Conservation (phyloP, 2,329 filamentous ascomycete species). For the Hypoxylon sp. region DNA sequence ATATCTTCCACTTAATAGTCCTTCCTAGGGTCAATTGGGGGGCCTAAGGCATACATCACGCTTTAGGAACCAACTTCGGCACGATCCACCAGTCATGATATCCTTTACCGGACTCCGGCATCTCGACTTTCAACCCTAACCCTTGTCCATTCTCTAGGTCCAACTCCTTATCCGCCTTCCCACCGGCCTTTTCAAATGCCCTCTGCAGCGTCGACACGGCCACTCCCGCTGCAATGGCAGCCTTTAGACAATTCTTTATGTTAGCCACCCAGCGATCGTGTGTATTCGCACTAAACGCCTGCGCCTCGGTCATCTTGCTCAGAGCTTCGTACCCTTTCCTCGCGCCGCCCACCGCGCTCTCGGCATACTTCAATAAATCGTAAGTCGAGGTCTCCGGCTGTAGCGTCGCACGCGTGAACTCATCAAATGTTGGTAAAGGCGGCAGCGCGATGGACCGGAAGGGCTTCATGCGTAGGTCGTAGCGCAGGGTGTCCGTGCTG, state of each 20-base stretch:
- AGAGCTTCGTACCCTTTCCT: constrained; percentile 71
- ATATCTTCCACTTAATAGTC: background rate
- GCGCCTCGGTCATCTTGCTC: constrained; percentile 65
- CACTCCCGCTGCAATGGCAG: constrained; percentile 79
- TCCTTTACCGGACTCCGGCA: constrained; percentile 67
- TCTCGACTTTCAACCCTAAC: constrained; percentile 64
- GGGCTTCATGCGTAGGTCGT: constrained; percentile 89
- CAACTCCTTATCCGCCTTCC: constrained; percentile 16
- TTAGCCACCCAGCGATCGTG: constrained; percentile 74
- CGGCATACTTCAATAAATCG: constrained; percentile 63
- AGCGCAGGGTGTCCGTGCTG: constrained; percentile 76
- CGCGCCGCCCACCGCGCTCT: constrained; percentile 63
- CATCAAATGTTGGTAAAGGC: constrained; percentile 74
- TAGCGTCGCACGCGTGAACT: constrained; percentile 65
- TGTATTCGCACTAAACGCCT: constrained; percentile 69
- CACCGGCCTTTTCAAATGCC: constrained; percentile 57
- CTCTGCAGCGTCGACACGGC: constrained; percentile 74
- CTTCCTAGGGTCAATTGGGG: background rate
- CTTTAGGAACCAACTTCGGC: constrained; percentile 61
- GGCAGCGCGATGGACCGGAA: constrained; percentile 80
- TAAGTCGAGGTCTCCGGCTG: constrained; percentile 59
- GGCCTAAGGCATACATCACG: constrained; percentile 22
- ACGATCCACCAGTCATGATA: constrained; percentile 78
- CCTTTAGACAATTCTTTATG: constrained; percentile 73
- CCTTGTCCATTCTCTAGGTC: constrained; percentile 33